These are phyloP conservation scores for Breviolum minutum DNA, from an alignment of 73 alveolate species.

Conservation along the genomic window DNA sequence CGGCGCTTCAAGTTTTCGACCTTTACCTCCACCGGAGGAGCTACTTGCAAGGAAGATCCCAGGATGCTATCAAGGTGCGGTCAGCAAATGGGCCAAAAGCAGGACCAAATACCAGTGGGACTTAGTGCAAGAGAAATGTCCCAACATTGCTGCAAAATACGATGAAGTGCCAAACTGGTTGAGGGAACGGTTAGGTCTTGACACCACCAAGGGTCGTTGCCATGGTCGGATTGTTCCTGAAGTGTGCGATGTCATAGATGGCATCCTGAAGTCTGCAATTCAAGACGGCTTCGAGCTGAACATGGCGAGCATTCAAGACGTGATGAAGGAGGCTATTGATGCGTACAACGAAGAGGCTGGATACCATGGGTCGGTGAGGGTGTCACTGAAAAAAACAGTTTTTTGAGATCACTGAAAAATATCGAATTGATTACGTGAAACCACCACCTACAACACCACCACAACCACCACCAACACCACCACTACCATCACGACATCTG, in stretches of 20 bases:
- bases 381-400: too few relatives aligned
- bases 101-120: not conserved
- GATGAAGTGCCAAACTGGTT: conserved; percentile 41
- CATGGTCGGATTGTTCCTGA: not conserved
- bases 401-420: too few relatives aligned
- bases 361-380: too few relatives aligned
- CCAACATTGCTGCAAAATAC: not conserved
- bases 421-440: too few relatives aligned
- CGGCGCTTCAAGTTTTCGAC: too few relatives aligned
- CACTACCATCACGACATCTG: too few relatives aligned
- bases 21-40: not conserved
- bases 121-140: not conserved
- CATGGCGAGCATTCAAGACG: not conserved
- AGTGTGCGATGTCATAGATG: not conserved
- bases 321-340: not conserved
- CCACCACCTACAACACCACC: too few relatives aligned
- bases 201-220: not conserved
- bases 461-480: too few relatives aligned
- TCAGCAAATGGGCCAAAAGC: not conserved
- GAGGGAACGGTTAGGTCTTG: not conserved
- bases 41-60: not conserved
- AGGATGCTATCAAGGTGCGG: conserved; percentile 6
- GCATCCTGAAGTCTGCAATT: not conserved
- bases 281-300: not conserved
- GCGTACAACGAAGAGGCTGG: not conserved